phyloP scores from a whole-genome alignment of 2,329 filamentous ascomycete species.

The Paecilomyces niveus region DNA sequence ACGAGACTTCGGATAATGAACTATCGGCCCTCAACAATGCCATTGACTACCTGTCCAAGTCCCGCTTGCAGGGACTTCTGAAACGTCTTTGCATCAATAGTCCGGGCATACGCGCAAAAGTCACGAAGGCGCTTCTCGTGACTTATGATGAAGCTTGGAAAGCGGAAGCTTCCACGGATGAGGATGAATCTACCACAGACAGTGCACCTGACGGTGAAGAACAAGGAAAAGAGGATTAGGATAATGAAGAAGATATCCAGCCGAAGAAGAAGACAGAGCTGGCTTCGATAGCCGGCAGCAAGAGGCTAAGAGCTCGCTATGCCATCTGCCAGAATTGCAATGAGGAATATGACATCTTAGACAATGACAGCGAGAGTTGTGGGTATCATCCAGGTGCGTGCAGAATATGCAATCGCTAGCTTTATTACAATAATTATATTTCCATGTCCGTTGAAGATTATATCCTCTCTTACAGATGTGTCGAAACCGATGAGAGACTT shows the following conservation, averaged over 20 bases:
- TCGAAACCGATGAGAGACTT: neutral
- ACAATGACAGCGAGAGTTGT: neutral
- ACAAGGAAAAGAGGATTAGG: neutral
- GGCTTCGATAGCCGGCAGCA: neutral
- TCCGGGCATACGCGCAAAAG: neutral
- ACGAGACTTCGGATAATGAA: neutral
- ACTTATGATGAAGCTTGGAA: neutral
- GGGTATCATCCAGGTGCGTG: neutral
- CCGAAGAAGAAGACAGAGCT: neutral
- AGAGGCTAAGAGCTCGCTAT: neutral
- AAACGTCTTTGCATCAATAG: neutral
- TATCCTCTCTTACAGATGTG: neutral
- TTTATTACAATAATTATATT: too few species aligned
- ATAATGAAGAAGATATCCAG: neutral
- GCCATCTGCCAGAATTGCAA: neutral
- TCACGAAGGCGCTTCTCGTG: neutral
- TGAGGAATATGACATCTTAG: neutral
- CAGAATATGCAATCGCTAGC: too few species aligned
- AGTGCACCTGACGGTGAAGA: neutral
- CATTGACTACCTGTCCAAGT: neutral
- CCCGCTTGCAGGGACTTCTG: neutral
- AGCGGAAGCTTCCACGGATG: neutral
- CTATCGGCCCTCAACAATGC: neutral
- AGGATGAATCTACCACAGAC: neutral
- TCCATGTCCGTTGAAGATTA: too few species aligned